Percentiles rank a stretch among this genome's conserved stretches.
These are phyloP conservation scores for Medicago ruthenica DNA, from an alignment of 306 rosid species.

Conservation along the genomic window DNA sequence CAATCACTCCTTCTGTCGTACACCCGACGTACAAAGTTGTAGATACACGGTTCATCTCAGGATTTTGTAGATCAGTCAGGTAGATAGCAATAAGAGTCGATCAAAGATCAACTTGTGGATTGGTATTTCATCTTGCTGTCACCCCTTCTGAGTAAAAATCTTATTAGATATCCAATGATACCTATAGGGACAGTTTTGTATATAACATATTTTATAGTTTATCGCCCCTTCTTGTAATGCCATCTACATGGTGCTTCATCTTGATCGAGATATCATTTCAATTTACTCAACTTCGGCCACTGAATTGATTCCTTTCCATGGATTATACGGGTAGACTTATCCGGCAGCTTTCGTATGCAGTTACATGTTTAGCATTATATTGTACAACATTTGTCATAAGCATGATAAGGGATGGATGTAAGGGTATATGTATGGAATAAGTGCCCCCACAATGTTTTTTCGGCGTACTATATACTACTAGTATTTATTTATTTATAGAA, in stretches of 20 bases:
- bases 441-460: neutral
- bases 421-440: neutral
- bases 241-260: slow-evolving; percentile 13
- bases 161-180: slow-evolving; percentile 37
- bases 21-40: slow-evolving; percentile 42
- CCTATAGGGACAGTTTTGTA: slow-evolving; percentile 41
- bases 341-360: neutral
- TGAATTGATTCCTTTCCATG: slow-evolving; percentile 10
- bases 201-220: slow-evolving; percentile 28
- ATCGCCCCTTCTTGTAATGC: slow-evolving; percentile 13
- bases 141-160: slow-evolving; percentile 32
- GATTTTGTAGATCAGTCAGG: slow-evolving; percentile 51
- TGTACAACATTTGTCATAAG: neutral
- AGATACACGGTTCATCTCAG: slow-evolving; percentile 49
- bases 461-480: too few relatives aligned
- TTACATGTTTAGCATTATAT: slow-evolving; percentile 5
- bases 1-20: slow-evolving; percentile 31
- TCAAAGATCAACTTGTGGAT: slow-evolving; percentile 38
- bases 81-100: slow-evolving; percentile 44
- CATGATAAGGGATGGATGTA: neutral
- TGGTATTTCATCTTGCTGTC: slow-evolving; percentile 36
- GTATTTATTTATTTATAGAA: too few relatives aligned
- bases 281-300: neutral
- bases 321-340: slow-evolving; percentile 1
- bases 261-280: neutral